Evolutionary conservation across 495 filamentous ascomycete species (phyloP), one percentile per base, ranked within the genome.

Genomic region (Cercophora scortea): DNA sequence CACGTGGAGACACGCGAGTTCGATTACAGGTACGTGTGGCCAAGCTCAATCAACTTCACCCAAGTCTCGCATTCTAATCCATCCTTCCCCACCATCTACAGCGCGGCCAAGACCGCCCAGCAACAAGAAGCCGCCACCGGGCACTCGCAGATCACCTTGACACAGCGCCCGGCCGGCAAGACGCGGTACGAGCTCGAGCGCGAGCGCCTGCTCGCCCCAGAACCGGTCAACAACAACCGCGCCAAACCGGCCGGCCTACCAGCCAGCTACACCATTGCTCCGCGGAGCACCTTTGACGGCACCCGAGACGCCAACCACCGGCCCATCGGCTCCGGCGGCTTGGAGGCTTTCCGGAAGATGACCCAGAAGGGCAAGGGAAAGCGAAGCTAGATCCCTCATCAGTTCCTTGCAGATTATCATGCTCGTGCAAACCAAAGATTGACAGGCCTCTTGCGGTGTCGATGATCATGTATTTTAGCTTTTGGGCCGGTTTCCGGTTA

Each of bases 281-380:
- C 90, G 13, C 78, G 64, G 51, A 80, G 77, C 60, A 81, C 71
- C 5, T 79, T 77, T 50, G 73, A 79, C 57, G 63, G 67, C 0
- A 46, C 49, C n/a, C 64, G 52, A 6, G 62, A 59, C 39, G 61
- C 67, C 10, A 65, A 73, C 40, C 61, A 67, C 42, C 79, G 82
- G 57, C 86, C 86, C 6, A 71, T 89, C 61, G 89, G 88, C 32
- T 78, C 83, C 40, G 80, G 79, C 53, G 87, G 87, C 47, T 79
- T 88, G 63, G 88, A 90, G 60, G 85, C 87, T 18, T 92, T 94
- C 74, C 79, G 86, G 60, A 83, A 79, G 71, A 88, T 94, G 80
- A 87, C 84, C 56, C 79, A 81, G 60, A 85, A 84, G 69, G 80
- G 86, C 64, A 80, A 76, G 61, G 75, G 71, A 60, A 82, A 79